Conservation (phyloP, 345 rosid genomes). For the Gossypium arboreum region DNA sequence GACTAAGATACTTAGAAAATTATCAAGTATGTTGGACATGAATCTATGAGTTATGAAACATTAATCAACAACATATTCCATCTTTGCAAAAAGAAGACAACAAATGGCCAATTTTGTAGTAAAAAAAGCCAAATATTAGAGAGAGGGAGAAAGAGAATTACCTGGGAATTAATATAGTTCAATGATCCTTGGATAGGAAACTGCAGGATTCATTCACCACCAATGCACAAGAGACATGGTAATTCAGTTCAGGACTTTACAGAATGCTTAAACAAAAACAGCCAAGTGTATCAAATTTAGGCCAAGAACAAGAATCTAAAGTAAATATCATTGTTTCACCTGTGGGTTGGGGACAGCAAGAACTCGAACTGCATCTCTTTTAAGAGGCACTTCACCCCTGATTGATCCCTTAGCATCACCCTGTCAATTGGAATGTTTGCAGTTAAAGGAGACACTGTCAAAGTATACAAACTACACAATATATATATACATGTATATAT, state of each 20-base stretch:
- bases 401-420: slow-evolving; percentile 73
- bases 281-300: background rate
- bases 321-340: slow-evolving; percentile 28
- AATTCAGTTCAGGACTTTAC: slow-evolving; percentile 9
- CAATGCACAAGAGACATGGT: slow-evolving; percentile 8
- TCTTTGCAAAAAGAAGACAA: background rate
- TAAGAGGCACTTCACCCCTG: slow-evolving; percentile 52
- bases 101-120: background rate
- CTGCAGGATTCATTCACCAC: slow-evolving; percentile 29
- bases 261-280: background rate
- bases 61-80: background rate
- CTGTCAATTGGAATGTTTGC: slow-evolving; percentile 30
- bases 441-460: background rate
- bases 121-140: background rate
- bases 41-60: background rate
- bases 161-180: slow-evolving; percentile 43
- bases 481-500: background rate
- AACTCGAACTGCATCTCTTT: slow-evolving; percentile 49
- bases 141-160: slow-evolving; percentile 25
- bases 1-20: too few species aligned
- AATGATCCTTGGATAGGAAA: slow-evolving; percentile 39
- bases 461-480: background rate
- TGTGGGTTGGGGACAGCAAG: slow-evolving; percentile 49
- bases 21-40: background rate
- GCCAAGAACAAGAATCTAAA: slow-evolving; percentile 5